A percentile compares a stretch with the other conserved stretches of the same genome.
These are phyloP conservation scores for Clitopilus hobsonii DNA, from an alignment of 768 basidiomycete genomes.

Conservation along the genomic window DNA sequence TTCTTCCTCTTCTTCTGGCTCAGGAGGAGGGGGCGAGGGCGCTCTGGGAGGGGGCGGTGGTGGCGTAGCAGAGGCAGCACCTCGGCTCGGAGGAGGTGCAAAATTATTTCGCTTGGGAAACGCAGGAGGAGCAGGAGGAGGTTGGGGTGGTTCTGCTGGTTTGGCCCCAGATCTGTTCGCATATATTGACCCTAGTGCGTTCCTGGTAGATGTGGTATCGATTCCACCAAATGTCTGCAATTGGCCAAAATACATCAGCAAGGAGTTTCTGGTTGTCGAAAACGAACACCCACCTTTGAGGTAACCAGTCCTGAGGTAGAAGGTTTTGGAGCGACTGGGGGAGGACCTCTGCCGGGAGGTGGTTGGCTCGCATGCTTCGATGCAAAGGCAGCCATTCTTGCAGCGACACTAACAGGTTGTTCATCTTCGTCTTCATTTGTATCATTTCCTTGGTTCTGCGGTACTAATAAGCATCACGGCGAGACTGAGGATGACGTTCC, in stretches of 20 bases:
- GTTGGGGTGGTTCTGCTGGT: conserved; percentile 18
- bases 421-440: conserved; percentile 27
- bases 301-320: background rate
- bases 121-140: conserved; percentile 29
- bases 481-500: background rate
- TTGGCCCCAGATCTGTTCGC: background rate
- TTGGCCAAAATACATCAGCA: no score
- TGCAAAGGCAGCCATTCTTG: conserved; percentile 30
- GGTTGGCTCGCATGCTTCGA: background rate
- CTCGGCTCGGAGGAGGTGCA: conserved; percentile 14
- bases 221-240: conserved; percentile 1
- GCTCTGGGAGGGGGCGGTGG: conserved; percentile 23
- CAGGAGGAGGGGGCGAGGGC: conserved; percentile 20
- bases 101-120: conserved; percentile 39
- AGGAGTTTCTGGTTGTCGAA: no score
- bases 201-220: background rate
- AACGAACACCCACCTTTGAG: background rate
- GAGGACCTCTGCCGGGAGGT: background rate
- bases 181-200: background rate
- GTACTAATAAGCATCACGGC: background rate
- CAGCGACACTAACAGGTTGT: conserved; percentile 28
- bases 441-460: background rate
- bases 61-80: conserved; percentile 9
- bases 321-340: background rate
- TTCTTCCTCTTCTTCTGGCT: conserved; percentile 28